Evolutionary conservation across 352 stramenopile species (phyloP).

Genomic region (Phytophthora palmivora): DNA sequence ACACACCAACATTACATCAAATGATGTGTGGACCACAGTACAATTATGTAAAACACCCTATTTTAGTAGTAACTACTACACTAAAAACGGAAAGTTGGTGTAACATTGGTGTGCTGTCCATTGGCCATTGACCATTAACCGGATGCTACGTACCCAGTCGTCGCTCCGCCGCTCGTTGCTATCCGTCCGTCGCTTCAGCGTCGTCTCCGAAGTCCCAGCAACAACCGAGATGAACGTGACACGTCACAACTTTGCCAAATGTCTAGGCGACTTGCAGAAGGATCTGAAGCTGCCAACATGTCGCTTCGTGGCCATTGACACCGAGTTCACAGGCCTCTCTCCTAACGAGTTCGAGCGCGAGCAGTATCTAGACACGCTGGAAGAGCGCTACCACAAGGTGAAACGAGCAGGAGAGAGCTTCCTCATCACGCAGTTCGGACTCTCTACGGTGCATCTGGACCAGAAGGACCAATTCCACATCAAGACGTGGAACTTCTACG

Average conservation of each 20-base stretch:
- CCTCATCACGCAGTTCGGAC: conserved; percentile 83
- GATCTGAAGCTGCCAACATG: conserved; percentile 67
- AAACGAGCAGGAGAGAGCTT: conserved; percentile 84
- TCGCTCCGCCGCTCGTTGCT: conserved; percentile 34
- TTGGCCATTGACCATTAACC: conserved; percentile 21
- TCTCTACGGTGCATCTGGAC: conserved; percentile 79
- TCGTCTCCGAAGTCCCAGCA: background rate
- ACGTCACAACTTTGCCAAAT: conserved; percentile 78
- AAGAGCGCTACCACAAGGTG: conserved; percentile 80
- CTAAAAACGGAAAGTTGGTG: conserved; percentile 15
- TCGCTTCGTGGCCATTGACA: conserved; percentile 85
- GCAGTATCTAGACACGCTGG: conserved; percentile 76
- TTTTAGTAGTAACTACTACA: no score
- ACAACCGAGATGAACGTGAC: conserved; percentile 75
- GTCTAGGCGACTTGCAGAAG: conserved; percentile 62
- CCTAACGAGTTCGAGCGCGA: conserved; percentile 71
- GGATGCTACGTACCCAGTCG: conserved; percentile 45
- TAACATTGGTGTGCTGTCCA: conserved; percentile 3
- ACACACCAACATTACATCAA: no score
- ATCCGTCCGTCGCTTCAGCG: conserved; percentile 21
- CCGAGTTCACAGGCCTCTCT: conserved; percentile 85
- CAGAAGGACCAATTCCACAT: conserved; percentile 61
- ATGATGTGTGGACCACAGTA: no score
- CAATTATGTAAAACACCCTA: no score
- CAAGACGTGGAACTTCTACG: conserved; percentile 90